These are phyloP conservation scores for Colletotrichum sp. DNA, from an alignment of 2,329 filamentous ascomycete species.

Conservation along the genomic window DNA sequence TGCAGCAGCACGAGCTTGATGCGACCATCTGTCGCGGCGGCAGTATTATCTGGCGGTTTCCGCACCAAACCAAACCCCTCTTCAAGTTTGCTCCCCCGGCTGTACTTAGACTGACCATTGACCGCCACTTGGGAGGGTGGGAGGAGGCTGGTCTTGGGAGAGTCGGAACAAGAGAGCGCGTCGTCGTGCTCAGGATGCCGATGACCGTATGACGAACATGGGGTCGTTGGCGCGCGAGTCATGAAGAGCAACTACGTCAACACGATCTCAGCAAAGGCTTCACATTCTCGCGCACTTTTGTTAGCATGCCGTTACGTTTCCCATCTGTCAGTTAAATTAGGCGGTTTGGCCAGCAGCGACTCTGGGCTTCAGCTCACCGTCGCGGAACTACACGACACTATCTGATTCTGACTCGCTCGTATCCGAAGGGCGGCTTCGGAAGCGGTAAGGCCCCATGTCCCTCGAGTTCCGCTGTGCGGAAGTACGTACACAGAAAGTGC, in stretches of 20 bases:
- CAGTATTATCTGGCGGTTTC: background rate
- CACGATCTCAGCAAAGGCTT: background rate
- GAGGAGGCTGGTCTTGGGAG: background rate
- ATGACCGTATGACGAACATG: conserved; percentile 5
- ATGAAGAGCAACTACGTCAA: conserved; percentile 17
- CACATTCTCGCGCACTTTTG: background rate
- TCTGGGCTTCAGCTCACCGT: background rate
- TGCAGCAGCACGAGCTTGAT: background rate
- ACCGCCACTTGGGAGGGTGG: conserved; percentile 4
- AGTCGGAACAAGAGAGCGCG: background rate
- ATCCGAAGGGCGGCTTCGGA: conserved; percentile 13
- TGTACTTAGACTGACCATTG: background rate
- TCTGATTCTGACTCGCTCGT: conserved; percentile 19
- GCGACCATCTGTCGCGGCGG: background rate
- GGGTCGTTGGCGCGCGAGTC: conserved; percentile 7
- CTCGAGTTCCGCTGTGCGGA: background rate
- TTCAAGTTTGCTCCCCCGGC: background rate
- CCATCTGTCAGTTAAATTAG: background rate
- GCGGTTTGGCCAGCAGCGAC: background rate
- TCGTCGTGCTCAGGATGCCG: background rate
- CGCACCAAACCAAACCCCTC: background rate
- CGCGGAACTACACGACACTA: background rate
- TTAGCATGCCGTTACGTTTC: background rate
- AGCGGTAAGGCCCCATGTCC: conserved; percentile 7
- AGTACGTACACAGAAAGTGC: conserved; percentile 18